phyloP scores from a whole-genome alignment of 345 rosid genomes.

The Passiflora organensis region DNA sequence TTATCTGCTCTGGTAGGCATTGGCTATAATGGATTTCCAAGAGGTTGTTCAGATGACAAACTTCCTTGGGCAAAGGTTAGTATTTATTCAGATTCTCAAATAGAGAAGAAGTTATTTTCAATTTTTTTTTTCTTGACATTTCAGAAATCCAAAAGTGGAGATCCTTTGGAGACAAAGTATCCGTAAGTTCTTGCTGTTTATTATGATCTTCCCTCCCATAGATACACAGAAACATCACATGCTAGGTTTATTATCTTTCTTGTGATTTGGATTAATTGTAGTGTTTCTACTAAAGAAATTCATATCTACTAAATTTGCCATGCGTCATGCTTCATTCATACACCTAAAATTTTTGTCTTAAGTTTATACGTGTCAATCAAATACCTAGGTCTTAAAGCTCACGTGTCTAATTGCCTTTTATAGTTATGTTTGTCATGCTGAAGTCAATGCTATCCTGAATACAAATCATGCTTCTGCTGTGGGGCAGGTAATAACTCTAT shows the following conservation, averaged over 20 bases:
- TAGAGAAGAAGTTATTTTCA: background rate
- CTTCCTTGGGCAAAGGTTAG: slow-evolving; percentile 98
- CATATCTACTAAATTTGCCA: too few relatives aligned
- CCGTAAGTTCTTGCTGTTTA: slow-evolving; percentile 48
- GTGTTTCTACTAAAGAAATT: too few relatives aligned
- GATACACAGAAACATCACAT: background rate
- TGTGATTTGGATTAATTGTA: too few relatives aligned
- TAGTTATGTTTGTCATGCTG: slow-evolving; percentile 97
- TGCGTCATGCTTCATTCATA: too few relatives aligned
- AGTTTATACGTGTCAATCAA: background rate
- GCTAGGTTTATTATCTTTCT: too few relatives aligned
- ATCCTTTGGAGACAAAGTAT: slow-evolving; percentile 85
- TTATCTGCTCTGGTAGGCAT: slow-evolving; percentile 45
- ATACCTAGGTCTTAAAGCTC: background rate
- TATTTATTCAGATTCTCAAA: background rate
- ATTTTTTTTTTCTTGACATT: slow-evolving; percentile 11
- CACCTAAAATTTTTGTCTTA: too few relatives aligned
- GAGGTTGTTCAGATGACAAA: slow-evolving; percentile 95
- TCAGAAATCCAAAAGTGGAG: slow-evolving; percentile 70
- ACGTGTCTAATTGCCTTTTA: slow-evolving; percentile 11
- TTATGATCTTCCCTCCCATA: background rate
- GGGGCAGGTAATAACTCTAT: slow-evolving; percentile 53
- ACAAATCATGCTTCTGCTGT: slow-evolving; percentile 88
- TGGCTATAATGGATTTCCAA: slow-evolving; percentile 97
- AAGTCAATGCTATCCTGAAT: slow-evolving; percentile 92